phyloP scores from a whole-genome alignment of 331 rosid genomes.

The Telfairia occidentalis region DNA sequence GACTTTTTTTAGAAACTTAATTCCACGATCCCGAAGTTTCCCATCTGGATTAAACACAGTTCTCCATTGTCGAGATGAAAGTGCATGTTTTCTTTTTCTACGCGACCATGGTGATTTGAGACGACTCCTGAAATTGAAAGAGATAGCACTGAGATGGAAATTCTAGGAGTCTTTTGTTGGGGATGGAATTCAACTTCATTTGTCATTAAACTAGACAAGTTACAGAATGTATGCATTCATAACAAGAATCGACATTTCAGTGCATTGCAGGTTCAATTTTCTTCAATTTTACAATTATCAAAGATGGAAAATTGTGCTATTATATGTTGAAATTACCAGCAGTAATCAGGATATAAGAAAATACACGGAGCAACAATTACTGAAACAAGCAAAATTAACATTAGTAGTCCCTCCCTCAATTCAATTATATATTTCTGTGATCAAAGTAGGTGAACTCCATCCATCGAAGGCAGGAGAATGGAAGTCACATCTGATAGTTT shows the following conservation, averaged over 20 bases:
- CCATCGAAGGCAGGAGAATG: background rate
- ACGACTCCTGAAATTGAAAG: conserved; percentile 44
- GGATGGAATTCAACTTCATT: background rate
- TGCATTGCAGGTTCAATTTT: background rate
- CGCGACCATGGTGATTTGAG: conserved; percentile 99
- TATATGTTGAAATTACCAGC: background rate
- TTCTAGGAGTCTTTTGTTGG: background rate
- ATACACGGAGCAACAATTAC: background rate
- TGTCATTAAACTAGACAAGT: background rate
- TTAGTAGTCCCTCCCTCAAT: background rate
- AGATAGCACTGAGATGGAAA: background rate
- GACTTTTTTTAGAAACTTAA: conserved; percentile 83
- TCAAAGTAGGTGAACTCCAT: background rate
- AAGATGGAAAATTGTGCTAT: background rate
- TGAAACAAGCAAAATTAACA: background rate
- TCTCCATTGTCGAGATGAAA: conserved; percentile 70
- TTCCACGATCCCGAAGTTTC: conserved; percentile 72
- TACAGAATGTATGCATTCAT: background rate
- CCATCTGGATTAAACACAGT: conserved; percentile 70
- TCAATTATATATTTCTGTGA: background rate
- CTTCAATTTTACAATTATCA: background rate
- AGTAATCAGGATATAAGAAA: background rate
- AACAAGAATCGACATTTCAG: background rate
- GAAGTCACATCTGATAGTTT: background rate
- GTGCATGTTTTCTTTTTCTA: conserved; percentile 78